These are phyloP conservation scores for Xylariaceae sp. DNA, from an alignment of 2,329 filamentous ascomycete genomes.

Conservation along the genomic window DNA sequence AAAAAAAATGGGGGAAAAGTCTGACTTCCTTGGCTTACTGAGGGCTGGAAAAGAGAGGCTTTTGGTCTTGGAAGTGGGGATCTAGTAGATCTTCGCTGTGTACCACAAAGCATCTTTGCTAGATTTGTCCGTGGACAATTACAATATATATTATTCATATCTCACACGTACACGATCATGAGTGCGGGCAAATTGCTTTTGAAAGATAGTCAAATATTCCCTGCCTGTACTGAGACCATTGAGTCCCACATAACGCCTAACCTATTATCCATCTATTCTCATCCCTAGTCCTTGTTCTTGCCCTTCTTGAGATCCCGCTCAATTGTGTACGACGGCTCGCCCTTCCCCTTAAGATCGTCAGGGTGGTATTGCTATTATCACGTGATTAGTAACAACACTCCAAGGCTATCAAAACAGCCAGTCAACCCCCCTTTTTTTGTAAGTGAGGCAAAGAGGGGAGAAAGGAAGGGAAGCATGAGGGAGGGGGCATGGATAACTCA, in stretches of 20 bases:
- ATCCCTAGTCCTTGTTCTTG: constrained; percentile 48
- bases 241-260: too few species aligned
- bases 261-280: background rate
- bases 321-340: constrained; percentile 74
- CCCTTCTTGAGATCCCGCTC: constrained; percentile 69
- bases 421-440: background rate
- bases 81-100: background rate
- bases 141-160: constrained; percentile 1
- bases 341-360: constrained; percentile 82
- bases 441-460: background rate
- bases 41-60: constrained; percentile 5
- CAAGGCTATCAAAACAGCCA: too few species aligned
- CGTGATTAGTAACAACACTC: background rate
- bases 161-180: too few species aligned
- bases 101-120: background rate
- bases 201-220: too few species aligned
- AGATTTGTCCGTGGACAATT: background rate
- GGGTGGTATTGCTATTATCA: constrained; percentile 67
- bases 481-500: constrained; percentile 53
- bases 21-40: constrained; percentile 5
- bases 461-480: background rate
- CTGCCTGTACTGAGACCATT: too few species aligned
- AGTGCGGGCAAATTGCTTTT: too few species aligned
- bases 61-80: constrained; percentile 10
- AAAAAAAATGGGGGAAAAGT: constrained; percentile 6